Base-by-base conservation (phyloP, 2,329 filamentous ascomycete genomes). In the Aspergillus pseudoglaucus region DNA sequence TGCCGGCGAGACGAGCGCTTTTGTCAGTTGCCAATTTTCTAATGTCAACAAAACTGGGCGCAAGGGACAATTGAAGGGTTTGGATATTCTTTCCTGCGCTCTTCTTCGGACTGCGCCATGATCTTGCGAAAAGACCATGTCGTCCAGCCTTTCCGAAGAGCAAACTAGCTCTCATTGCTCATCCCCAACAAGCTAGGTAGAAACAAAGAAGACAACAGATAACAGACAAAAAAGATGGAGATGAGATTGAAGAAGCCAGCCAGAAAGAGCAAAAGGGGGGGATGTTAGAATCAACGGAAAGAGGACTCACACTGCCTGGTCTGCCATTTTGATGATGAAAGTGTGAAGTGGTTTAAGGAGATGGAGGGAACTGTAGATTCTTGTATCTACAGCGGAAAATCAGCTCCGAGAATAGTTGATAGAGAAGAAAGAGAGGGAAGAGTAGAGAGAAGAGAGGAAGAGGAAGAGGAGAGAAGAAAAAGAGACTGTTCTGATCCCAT, bases 1-100 rank as follows among this genome's bases (percentile, higher is more conserved):
- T 81, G 75, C 80, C 83, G 70, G 83, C 83, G 65, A 88, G 80
- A 74, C 85, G 85, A 73, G 84, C 83, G 77, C 84, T 88, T 76
- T 62, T 71, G 69, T 74, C 64, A 74, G 71, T 58, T 54, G 60
- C 63, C 62, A 63, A 53, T 12, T 12, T 60, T 61, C 53, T 56
- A 50, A 59, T 53, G 63, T 67, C 62, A 67, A 66, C 58, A 57
- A 30, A 30, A 48, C 25, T 48, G 53, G 53, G 45, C 30, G 30
- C 53, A 48, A 42, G 39, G 43, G 45, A 46, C n/a, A 32, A 32
- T 15, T 3, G 18, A 27, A 37, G 43, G 9, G 7, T 25, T 30
- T 7, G 20, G 7, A 38, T 33, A 53, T 23, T 30, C 25, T 30
- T 30, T 12, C 25, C 25, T 12, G 25, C 10, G 25, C 25, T 30